Base-by-base conservation (phyloP, 1,139 yeast species). In the Geotrichum aggregatum region DNA sequence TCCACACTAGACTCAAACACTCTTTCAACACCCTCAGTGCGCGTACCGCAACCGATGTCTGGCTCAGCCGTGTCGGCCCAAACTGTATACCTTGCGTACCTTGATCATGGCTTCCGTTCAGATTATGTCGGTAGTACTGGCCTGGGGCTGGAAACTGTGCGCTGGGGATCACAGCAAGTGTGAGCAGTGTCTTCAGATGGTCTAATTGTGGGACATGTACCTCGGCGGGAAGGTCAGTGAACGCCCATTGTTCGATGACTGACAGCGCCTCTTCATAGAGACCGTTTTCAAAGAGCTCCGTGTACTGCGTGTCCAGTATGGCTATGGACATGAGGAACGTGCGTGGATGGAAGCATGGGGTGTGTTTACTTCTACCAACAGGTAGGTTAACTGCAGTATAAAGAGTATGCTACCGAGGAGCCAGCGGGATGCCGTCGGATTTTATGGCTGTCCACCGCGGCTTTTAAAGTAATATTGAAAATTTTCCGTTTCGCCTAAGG, bases 191-290 rank as follows among this genome's bases (percentile, higher is more conserved):
- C 13, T 35, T 30, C 22, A 46, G 39, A 19, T 39, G 44, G 13
- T 6, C 43, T 13, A 31, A 21, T 2, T 30, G 22, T 10, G 49
- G 49, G 7, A 46, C 30, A n/a, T 28, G 14, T 6, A 39, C 7
- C 18, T 39, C 39, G 13, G 24, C 35, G 3, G 49, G 49, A 3
- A n/a, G 13, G 30, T 21, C 19, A 16, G 30, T 11, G 10, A 35
- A 31, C 1, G 30, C 7, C 13, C n/a, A 14, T 8, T 28, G 19
- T 18, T 46, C 49, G 2, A 46, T 3, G 14, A 33, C 14, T 21
- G 19, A n/a, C 11, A 46, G 18, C 1, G 40, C 49, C 24, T 46
- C 49, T 11, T 46, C 49, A 38, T 39, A 46, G 21, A 46, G 44
- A 14, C 38, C 44, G 22, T n/a, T 39, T 3, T 38, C 33, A n/a